These are phyloP conservation scores for Pilatotrama ljubarskyi DNA, from an alignment of 768 basidiomycete genomes.

Conservation along the genomic window DNA sequence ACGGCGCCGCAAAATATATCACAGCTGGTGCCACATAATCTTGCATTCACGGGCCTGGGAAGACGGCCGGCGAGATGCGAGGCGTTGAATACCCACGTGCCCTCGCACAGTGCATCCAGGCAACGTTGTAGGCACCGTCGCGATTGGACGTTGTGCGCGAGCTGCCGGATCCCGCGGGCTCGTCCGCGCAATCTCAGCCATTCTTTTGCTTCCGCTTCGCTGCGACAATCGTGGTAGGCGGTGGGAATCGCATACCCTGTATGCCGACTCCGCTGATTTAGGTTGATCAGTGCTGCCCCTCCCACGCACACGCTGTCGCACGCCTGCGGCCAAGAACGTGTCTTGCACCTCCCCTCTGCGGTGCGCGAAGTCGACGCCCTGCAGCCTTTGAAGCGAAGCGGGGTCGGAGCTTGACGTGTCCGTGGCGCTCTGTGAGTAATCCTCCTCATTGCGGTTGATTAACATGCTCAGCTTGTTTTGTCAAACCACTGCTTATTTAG, in stretches of 20 bases:
- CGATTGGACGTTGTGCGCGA: background rate
- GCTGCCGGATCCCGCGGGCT: background rate
- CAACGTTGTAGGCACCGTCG: no score
- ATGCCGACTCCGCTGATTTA: background rate
- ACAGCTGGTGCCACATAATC: no score
- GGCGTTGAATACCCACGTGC: no score
- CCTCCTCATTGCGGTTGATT: no score
- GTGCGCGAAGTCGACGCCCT: background rate
- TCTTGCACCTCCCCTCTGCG: background rate
- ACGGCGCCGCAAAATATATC: no score
- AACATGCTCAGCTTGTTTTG: no score
- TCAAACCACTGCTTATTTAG: no score
- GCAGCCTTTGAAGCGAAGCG: background rate
- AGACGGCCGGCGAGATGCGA: no score
- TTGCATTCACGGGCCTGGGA: no score
- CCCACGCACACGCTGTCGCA: background rate
- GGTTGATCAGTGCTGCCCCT: background rate
- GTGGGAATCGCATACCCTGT: background rate
- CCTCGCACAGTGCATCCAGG: no score
- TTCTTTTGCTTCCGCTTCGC: background rate
- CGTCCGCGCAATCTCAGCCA: background rate
- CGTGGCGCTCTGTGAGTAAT: background rate
- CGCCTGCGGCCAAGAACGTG: background rate
- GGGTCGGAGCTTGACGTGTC: background rate
- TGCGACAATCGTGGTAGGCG: slow-evolving; percentile 4